Evolutionary conservation across 306 rosid species (phyloP).

Genomic region (Cyamopsis tetragonoloba): DNA sequence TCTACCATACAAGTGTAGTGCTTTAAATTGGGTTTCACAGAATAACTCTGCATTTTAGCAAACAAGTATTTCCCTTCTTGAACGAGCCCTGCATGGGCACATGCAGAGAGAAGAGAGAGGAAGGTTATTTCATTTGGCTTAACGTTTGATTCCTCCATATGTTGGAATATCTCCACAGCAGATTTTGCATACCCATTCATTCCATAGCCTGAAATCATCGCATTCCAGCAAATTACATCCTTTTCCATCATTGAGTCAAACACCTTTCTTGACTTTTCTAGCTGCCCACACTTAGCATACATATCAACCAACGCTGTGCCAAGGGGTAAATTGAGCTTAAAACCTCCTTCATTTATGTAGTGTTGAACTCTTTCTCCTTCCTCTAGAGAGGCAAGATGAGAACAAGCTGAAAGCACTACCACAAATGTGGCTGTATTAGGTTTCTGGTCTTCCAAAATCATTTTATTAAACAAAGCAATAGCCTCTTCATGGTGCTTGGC

Average conservation of each 20-base stretch:
- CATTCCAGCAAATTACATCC: constrained; percentile 71
- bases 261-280: constrained; percentile 51
- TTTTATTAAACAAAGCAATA: constrained; percentile 42
- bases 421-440: constrained; percentile 57
- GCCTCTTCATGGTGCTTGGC: constrained; percentile 44
- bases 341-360: constrained; percentile 41
- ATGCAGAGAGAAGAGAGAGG: constrained; percentile 74
- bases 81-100: constrained; percentile 61
- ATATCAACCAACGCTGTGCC: constrained; percentile 71
- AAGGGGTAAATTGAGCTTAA: constrained; percentile 51
- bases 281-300: constrained; percentile 81
- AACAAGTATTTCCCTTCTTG: constrained; percentile 65
- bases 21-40: constrained; percentile 55
- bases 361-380: constrained; percentile 51
- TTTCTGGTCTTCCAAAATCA: constrained; percentile 45
- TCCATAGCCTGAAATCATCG: constrained; percentile 71
- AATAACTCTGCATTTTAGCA: constrained; percentile 45
- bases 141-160: constrained; percentile 58
- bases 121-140: constrained; percentile 64
- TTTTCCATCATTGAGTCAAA: constrained; percentile 55
- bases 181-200: constrained; percentile 60
- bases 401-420: constrained; percentile 60
- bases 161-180: constrained; percentile 51
- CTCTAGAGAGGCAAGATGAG: constrained; percentile 60
- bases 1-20: constrained; percentile 88